Percentiles rank a stretch among this genome's conserved stretches.
These are phyloP conservation scores for Corymbia maculata DNA, from an alignment of 345 rosid species.

Conservation along the genomic window DNA sequence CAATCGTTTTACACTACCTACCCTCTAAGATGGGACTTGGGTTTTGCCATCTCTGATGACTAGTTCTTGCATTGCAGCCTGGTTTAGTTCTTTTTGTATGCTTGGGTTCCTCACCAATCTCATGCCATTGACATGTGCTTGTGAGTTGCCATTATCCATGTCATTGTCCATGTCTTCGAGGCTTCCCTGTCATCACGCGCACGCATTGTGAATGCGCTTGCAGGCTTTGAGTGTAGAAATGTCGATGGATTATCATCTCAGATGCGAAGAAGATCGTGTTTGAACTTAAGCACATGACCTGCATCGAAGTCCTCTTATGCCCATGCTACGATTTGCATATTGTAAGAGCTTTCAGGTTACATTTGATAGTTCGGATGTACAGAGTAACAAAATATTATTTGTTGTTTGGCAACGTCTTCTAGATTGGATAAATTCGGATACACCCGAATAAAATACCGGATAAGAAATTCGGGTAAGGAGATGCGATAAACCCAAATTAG, in stretches of 20 bases:
- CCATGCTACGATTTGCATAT: neutral
- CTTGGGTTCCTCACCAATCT: neutral
- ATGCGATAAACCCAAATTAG: too few relatives aligned
- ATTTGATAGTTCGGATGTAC: accelerated
- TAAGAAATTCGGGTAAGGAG: too few relatives aligned
- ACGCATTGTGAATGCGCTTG: neutral
- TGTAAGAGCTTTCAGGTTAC: neutral
- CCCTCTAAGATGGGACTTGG: neutral
- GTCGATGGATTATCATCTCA: neutral
- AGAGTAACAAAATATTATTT: too few relatives aligned
- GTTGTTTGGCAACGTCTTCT: too few relatives aligned
- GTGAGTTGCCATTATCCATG: neutral
- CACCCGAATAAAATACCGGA: too few relatives aligned
- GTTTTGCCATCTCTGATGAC: neutral
- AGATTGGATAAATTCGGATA: too few relatives aligned
- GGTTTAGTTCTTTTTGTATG: neutral
- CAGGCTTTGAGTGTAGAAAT: neutral
- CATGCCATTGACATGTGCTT: neutral
- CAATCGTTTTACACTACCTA: neutral
- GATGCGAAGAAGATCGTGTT: neutral
- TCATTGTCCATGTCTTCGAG: neutral
- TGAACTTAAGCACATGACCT: neutral
- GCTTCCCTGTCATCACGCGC: neutral
- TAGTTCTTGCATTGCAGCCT: neutral
- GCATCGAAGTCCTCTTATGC: neutral